Evolutionary conservation across 176 grass and related monocot genomes (phyloP).

Genomic region (Carex myosuroides): DNA sequence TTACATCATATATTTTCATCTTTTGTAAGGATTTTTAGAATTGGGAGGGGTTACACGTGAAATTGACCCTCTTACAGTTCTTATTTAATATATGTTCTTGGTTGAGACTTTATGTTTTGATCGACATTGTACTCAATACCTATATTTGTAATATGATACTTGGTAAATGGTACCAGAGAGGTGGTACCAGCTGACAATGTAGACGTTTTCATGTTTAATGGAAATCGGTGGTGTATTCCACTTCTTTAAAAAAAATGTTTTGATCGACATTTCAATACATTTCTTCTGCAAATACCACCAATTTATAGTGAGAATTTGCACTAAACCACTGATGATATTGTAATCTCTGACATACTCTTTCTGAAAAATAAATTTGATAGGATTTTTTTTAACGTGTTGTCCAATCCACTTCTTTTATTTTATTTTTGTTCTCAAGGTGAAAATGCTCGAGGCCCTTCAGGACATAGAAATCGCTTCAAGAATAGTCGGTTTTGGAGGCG

Average conservation of each 20-base stretch:
- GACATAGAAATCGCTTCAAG: slow-evolving; percentile 98
- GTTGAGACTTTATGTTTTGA: background rate
- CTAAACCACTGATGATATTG: background rate
- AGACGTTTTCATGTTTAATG: too few species aligned
- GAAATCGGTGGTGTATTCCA: too few species aligned
- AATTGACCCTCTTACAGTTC: background rate
- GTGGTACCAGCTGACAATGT: too few species aligned
- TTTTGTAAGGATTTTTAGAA: background rate
- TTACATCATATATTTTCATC: background rate
- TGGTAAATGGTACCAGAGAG: too few species aligned
- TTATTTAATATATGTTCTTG: background rate
- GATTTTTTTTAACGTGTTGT: background rate
- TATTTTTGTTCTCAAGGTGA: slow-evolving; percentile 34
- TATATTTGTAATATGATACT: too few species aligned
- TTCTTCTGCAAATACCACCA: background rate
- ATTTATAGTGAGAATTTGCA: background rate
- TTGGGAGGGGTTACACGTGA: background rate
- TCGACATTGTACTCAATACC: background rate
- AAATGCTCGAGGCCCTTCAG: slow-evolving; percentile 96
- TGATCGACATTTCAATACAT: background rate
- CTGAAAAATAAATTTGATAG: background rate
- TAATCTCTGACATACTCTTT: background rate
- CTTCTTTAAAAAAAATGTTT: background rate
- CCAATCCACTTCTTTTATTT: background rate
- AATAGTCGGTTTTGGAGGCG: slow-evolving; percentile 77